Base-by-base conservation (phyloP, 2,329 filamentous ascomycete species). In the Capronia americana region DNA sequence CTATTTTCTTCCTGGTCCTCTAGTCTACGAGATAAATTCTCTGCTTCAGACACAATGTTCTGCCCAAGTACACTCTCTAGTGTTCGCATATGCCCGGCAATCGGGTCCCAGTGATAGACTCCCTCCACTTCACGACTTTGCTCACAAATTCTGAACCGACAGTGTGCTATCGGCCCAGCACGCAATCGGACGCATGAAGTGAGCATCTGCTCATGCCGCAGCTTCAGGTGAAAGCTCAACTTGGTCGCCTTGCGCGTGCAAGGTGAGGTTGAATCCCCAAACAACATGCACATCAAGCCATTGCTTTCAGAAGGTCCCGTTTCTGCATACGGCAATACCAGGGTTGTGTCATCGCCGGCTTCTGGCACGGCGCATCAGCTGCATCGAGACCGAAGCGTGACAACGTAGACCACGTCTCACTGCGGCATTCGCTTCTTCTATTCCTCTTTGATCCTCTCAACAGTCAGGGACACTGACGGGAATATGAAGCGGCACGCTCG, bases 391-490 rank as follows among this genome's bases (percentile, higher is more conserved):
- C 4, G 17, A n/a, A 44, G 38, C 38, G 5, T 44, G 14, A 44
- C 5, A 44, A 8, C 5, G 20, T 17, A 44, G 17, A 12, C 12
- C 11, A 38, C 14, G 12, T 38, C 2, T 38, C 34, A 14, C 1
- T 14, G 11, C 34, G 34, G 38, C 38, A n/a, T 44, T 44, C 38
- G 5, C 6, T 44, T 44, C 17, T 44, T 44, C 5, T 8, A 44
- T 44, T 4, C 38, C 2, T 3, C 38, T 3, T 3, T 4, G 17
- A 3, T 44, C 38, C 17, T 17, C 20, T 66, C 53, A 70, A 57
- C 69, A 70, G 57, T 70, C 69, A 34, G 67, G 69, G 3, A 70
- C 69, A 61, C 69, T 70, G 63, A 70, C 67, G 11, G 69, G 69
- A 24, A 70, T 70, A n/a, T 67, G 66, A 28, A 69, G 38, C 28